A percentile compares a stretch with the other conserved stretches of the same genome.
These are phyloP conservation scores for Lepidium africanum DNA, from an alignment of 345 rosid species.

Conservation along the genomic window DNA sequence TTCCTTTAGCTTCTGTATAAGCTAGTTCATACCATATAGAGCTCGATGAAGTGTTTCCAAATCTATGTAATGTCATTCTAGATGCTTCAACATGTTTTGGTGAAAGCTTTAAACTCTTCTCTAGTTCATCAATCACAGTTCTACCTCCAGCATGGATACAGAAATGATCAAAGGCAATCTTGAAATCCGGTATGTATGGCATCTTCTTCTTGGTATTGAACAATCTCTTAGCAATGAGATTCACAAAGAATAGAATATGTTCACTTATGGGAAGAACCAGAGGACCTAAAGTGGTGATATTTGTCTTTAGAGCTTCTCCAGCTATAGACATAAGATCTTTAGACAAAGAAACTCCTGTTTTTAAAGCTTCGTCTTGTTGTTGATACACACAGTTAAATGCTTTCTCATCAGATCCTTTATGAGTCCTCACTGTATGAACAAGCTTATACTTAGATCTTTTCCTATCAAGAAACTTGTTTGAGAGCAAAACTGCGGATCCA, in stretches of 20 bases:
- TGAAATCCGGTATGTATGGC: slow-evolving; percentile 77
- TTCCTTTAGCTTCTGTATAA: slow-evolving; percentile 75
- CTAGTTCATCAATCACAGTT: slow-evolving; percentile 82
- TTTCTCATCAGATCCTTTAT: slow-evolving; percentile 72
- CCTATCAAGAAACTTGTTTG: slow-evolving; percentile 49
- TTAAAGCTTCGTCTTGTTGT: slow-evolving; percentile 69
- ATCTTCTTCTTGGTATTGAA: slow-evolving; percentile 42
- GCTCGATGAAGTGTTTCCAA: slow-evolving; percentile 91
- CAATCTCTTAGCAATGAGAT: slow-evolving; percentile 46
- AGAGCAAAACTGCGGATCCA: slow-evolving; percentile 64
- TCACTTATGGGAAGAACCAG: slow-evolving; percentile 85
- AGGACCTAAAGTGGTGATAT: slow-evolving; percentile 80
- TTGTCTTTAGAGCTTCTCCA: slow-evolving; percentile 73
- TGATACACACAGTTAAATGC: slow-evolving; percentile 76
- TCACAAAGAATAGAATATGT: slow-evolving; percentile 62
- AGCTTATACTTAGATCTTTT: slow-evolving; percentile 69
- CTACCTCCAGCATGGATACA: slow-evolving; percentile 90
- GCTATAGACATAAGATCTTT: slow-evolving; percentile 83
- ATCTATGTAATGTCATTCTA: slow-evolving; percentile 79
- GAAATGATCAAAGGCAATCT: slow-evolving; percentile 85
- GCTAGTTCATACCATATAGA: slow-evolving; percentile 91
- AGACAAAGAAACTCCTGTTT: slow-evolving; percentile 82
- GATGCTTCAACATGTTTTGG: slow-evolving; percentile 71
- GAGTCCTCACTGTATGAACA: slow-evolving; percentile 73
- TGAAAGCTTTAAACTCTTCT: slow-evolving; percentile 75